Evolutionary conservation across 371 early-diverging fungal species (phyloP), one percentile per base, ranked within the genome.

Genomic region (Mucor irregularis): DNA sequence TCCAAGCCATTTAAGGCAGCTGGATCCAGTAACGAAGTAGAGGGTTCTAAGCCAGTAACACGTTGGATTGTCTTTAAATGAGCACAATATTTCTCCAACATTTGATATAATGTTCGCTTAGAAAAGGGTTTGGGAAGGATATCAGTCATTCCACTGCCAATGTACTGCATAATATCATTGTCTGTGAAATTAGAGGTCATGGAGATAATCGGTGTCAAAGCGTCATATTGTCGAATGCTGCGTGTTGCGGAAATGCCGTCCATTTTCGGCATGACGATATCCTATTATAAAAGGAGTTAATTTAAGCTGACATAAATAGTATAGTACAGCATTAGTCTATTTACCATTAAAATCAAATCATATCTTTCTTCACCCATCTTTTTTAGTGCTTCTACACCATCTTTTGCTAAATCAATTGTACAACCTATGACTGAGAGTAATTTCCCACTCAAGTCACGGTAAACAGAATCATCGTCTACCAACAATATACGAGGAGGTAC

Each of bases 71-170:
- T 44, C 48, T 76, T 78, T 28, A 84, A 57, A 62, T 84, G 86
- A 19, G 81, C 78, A 47, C 86, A 85, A 40, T 85, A 81, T 49
- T 84, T 83, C 57, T 86, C 85, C 28, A 88, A 60, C 72, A 85
- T 78, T 22, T 66, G 64, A 17, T 81, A 70, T 9, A 86, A 56
- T 8, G 77, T 71, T 22, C 71, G 63, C 37, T 79, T 80, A 24
- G 83, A 78, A 53, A 93, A 89, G 4, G 93, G 93, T 47, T 93
- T 93, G 21, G 89, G 82, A 16, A 93, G 60, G 22, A 91, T 80
- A 56, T 91, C 93, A 46, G 86, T 87, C 91, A 93, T 93, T 5
- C 92, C 92, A 51, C 81, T 85, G 5, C 82, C 82, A 50, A 84
- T 74, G 56, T 91, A 93, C 37, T 78, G 82, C 64, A 82, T 70